phyloP scores from a whole-genome alignment of 2,329 filamentous ascomycete genomes.

The Cadophora sp. region DNA sequence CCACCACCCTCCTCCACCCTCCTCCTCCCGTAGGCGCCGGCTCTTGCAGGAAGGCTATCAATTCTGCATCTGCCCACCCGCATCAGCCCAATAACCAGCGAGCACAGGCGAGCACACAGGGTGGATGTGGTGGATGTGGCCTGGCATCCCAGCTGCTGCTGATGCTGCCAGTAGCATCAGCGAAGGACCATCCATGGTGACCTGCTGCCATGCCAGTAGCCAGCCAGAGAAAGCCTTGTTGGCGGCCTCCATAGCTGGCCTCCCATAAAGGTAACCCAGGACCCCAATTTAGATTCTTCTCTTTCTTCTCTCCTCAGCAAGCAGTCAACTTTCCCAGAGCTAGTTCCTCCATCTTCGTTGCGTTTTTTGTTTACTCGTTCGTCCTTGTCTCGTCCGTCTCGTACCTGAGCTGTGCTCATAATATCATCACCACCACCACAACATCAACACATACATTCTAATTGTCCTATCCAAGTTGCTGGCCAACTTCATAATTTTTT shows the following conservation, averaged over 20 bases:
- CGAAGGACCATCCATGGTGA: neutral
- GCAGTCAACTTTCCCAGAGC: slow-evolving; percentile 61
- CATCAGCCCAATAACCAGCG: slow-evolving; percentile 14
- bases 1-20: slow-evolving; percentile 28
- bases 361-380: slow-evolving; percentile 54
- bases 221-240: slow-evolving; percentile 19
- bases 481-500: slow-evolving; percentile 61
- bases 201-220: neutral
- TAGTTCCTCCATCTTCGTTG: slow-evolving; percentile 53
- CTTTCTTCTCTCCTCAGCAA: slow-evolving; percentile 65
- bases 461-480: slow-evolving; percentile 51
- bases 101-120: slow-evolving; percentile 5
- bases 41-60: slow-evolving; percentile 27
- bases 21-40: slow-evolving; percentile 35
- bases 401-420: slow-evolving; percentile 63
- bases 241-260: slow-evolving; percentile 27
- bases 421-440: slow-evolving; percentile 41
- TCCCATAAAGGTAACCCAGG: slow-evolving; percentile 41
- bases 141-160: neutral
- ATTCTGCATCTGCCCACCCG: slow-evolving; percentile 17
- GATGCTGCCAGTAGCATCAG: neutral
- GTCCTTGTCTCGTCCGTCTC: slow-evolving; percentile 46
- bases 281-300: slow-evolving; percentile 34
- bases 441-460: slow-evolving; percentile 42
- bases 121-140: slow-evolving; percentile 8